Base-by-base conservation (phyloP, 108 stramenopile genomes). In the Nannochloropsis salina region DNA sequence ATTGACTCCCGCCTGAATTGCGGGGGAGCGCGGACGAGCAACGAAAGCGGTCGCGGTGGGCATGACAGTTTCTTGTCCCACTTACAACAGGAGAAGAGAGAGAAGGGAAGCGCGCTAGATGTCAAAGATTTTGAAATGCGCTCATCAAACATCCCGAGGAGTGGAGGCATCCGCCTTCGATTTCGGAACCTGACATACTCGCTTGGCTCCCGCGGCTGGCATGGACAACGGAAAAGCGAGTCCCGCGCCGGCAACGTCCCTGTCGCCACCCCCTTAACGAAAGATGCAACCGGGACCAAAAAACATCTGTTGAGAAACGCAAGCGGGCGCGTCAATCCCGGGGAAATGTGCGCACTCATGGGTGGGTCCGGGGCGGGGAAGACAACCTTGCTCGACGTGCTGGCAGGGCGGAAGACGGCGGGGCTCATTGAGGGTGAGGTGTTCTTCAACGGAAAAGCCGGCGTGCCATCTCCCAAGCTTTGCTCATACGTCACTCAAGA, bases 401-500 rank as follows among this genome's bases (percentile, higher is more conserved):
- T 96, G 20, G 91, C 95, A 9, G 94, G 96, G 15, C 92, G 96
- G 22, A 96, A 96, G 88, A 89, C 94, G 61, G 91, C 92, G 43
- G 95, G 95, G 6, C 89, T 90, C 61, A 87, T 95, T 44, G 84
- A 86, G 20, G 95, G 96, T n/a, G 94, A 96, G 45, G 89, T 97
- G 43, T 88, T 85, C 42, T 43, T 96, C 74, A 96, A 96, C 84
- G 96, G 96, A 41, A 92, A 93, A n/a, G 61, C 61, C 6, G 61
- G 61, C 6, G 3, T 74, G 61, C 61, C 61, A 6, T n/a, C 4
- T 8, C 61, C 20, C 20, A 74, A 15, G 61, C 15, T 15, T 4
- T 74, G 61, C n/a, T 74, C 61, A 6, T 90, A 89, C 44, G 90
- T 90, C 20, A 18, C 44, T 5, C 90, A 90, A 83, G 88, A 90